A percentile compares a stretch with the other conserved stretches of the same genome.
These are phyloP conservation scores for Lactarius indigo DNA, from an alignment of 768 basidiomycete species.

Conservation along the genomic window DNA sequence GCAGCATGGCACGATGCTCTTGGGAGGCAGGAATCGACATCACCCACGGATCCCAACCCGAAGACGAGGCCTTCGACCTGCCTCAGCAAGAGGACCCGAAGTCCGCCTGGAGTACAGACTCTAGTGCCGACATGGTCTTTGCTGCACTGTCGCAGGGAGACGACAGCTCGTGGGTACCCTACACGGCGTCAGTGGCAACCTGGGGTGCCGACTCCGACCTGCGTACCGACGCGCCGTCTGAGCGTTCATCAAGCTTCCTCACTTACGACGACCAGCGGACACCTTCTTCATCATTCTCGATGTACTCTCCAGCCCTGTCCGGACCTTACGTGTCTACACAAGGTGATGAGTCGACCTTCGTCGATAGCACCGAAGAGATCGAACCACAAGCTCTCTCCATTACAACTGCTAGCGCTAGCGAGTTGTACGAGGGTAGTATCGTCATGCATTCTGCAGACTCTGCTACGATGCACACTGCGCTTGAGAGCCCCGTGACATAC, in stretches of 20 bases:
- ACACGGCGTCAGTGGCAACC: conserved; percentile 20
- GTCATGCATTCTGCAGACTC: conserved; percentile 25
- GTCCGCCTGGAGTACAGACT: conserved; percentile 60
- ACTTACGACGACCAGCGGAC: conserved; percentile 25
- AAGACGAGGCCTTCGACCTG: conserved; percentile 38
- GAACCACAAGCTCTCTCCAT: conserved; percentile 19
- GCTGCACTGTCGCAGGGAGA: conserved; percentile 18
- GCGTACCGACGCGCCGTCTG: conserved; percentile 17
- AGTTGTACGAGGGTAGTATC: conserved; percentile 22
- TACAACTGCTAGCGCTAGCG: conserved; percentile 16
- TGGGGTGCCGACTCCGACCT: conserved; percentile 24
- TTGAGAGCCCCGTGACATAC: conserved; percentile 21
- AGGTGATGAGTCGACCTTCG: conserved; percentile 19
- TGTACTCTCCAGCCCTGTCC: conserved; percentile 26
- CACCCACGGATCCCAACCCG: conserved; percentile 45
- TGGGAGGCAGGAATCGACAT: conserved; percentile 72
- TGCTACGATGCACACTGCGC: conserved; percentile 26
- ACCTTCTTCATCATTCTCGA: conserved; percentile 25
- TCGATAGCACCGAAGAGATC: conserved; percentile 11
- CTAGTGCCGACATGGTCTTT: conserved; percentile 27
- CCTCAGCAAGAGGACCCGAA: conserved; percentile 48
- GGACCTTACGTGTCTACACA: conserved; percentile 20
- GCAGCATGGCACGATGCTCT: conserved; percentile 71
- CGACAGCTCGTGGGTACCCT: conserved; percentile 19
- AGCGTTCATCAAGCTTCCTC: conserved; percentile 19